Evolutionary conservation across 352 stramenopile species (phyloP).

Genomic region (Pythium periplocum): DNA sequence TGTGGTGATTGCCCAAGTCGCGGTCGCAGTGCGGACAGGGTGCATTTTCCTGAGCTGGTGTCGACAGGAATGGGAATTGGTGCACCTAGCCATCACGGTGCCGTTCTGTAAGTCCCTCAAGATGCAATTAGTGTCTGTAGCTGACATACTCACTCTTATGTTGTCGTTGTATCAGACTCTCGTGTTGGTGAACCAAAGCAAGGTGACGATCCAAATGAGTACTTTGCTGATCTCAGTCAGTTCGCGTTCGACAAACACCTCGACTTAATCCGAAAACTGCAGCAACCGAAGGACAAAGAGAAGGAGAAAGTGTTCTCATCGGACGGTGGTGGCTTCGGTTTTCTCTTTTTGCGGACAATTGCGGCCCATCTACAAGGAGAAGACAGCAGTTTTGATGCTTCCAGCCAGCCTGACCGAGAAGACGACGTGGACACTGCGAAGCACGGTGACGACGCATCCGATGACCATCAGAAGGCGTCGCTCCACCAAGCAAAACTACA

Average conservation of each 20-base stretch:
- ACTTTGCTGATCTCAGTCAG: slow-evolving; percentile 35
- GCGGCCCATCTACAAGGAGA: slow-evolving; percentile 13
- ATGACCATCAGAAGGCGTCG: neutral
- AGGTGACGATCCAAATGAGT: slow-evolving; percentile 18
- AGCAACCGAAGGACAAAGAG: slow-evolving; percentile 15
- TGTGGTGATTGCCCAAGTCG: slow-evolving; percentile 48
- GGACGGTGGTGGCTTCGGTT: slow-evolving; percentile 45
- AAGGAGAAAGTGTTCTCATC: slow-evolving; percentile 5
- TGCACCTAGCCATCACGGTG: slow-evolving; percentile 53
- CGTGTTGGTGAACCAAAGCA: slow-evolving; percentile 10
- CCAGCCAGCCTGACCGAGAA: neutral
- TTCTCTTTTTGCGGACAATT: slow-evolving; percentile 34
- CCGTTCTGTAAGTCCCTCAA: slow-evolving; percentile 43
- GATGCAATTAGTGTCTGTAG: neutral
- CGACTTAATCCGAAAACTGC: slow-evolving; percentile 40
- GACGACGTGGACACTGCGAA: neutral
- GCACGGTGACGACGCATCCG: neutral
- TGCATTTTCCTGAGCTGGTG: slow-evolving; percentile 76
- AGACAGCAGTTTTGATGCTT: slow-evolving; percentile 2
- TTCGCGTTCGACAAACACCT: slow-evolving; percentile 67
- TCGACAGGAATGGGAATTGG: slow-evolving; percentile 47
- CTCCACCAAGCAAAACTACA: slow-evolving; percentile 36
- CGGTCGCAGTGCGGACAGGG: slow-evolving; percentile 64
- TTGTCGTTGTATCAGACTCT: slow-evolving; percentile 18
- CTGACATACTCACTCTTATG: slow-evolving; percentile 1